Evolutionary conservation across 768 basidiomycete species (phyloP), one percentile per base, ranked within the genome.

Genomic region (Sistotremastrum niveocremeum): DNA sequence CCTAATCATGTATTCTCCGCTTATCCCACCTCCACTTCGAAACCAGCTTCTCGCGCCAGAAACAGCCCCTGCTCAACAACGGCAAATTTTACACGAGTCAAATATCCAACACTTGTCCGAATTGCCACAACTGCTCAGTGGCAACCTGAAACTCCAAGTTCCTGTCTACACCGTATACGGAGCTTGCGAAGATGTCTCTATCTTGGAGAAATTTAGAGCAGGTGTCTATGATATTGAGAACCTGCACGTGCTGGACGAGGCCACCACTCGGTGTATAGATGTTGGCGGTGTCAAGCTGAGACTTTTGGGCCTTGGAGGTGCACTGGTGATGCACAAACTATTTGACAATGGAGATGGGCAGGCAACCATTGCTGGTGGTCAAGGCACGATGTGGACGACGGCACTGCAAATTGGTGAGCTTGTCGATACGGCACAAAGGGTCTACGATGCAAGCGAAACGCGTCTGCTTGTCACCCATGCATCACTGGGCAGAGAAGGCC

Each of bases 321-420:
- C 93, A 3, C 75, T 97, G 37, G 90, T 95, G 5, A 78, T 81
- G 37, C 91, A 97, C 70, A 97, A 97, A 62, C 76, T 90, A 71
- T 90, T 93, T 55, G 85, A 89, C 65, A 90, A 90, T 52, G 87
- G 94, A 0, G 88, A 94, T 41, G 94, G 93, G 3, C 79, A 69
- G 39, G 93, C 89, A 7, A 97, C 94, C n/a, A 95, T 99, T 52
- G 94, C 95, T 0, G 95, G 95, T 34, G 95, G 91, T 2, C 84
- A 89, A 57, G 95, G 95, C 32, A 98, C 93, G 12, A 94, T 98
- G 82, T 99, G 95, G 95, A 87, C 89, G 0, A 98, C 94, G 0
- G 86, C 89, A 4, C 74, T 99, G 29, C 95, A 99, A 62, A 86
- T 99, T 37, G 95, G 95, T 48, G 94, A 99, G 62, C 83, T 99